A percentile compares a stretch with the other conserved stretches of the same genome.
phyloP scores from a whole-genome alignment of 345 rosid genomes.

The Diplotaxis tenuifolia region DNA sequence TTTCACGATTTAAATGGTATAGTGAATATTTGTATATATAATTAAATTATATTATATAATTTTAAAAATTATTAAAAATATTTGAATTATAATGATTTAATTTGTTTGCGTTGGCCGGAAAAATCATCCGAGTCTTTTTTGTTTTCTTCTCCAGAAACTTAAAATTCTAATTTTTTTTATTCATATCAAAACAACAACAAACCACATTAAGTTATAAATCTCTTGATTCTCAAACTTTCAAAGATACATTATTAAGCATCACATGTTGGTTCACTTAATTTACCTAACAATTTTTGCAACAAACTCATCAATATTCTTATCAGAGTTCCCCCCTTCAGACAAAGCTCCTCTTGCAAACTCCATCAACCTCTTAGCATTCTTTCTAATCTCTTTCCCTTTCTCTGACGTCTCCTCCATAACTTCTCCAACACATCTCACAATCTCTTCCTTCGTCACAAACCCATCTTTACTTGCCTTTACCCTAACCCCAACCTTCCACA shows the following conservation, averaged over 20 bases:
- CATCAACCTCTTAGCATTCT: conserved; percentile 21
- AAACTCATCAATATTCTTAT: conserved; percentile 43
- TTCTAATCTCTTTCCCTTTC: conserved; percentile 38
- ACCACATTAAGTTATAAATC: background rate
- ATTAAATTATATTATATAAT: too few relatives aligned
- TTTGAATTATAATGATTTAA: too few relatives aligned
- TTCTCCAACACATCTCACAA: conserved; percentile 35
- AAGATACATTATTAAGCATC: conserved; percentile 2
- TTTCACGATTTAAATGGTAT: too few relatives aligned
- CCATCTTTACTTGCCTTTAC: conserved; percentile 34
- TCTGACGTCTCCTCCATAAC: conserved; percentile 36
- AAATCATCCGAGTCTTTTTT: too few relatives aligned
- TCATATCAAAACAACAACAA: background rate
- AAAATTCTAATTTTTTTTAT: background rate
- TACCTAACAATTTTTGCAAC: conserved; percentile 32
- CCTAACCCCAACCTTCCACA: conserved; percentile 47
- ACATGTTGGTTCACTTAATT: background rate
- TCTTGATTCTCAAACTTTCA: background rate
- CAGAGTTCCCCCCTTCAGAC: conserved; percentile 42
- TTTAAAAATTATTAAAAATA: too few relatives aligned
- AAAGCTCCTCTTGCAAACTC: conserved; percentile 39
- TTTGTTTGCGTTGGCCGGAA: too few relatives aligned
- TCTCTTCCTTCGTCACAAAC: conserved; percentile 33
- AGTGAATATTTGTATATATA: too few relatives aligned
- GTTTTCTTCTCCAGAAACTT: too few relatives aligned